Base-by-base conservation (phyloP, 371 early-diverging fungal genomes). In the Saksenaea oblongispora region DNA sequence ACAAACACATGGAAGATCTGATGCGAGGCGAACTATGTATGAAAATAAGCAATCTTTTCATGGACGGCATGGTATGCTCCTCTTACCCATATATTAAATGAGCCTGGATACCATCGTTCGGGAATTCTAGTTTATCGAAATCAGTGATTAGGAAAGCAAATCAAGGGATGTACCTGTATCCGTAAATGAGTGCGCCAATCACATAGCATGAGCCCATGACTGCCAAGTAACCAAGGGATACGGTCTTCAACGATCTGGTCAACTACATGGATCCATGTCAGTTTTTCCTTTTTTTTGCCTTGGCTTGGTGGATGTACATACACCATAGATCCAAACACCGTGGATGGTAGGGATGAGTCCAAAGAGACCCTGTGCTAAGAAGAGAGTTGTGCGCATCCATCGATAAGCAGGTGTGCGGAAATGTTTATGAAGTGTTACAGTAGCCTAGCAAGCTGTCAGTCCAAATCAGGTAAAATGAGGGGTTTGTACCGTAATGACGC, bases 1-100 rank as follows among this genome's bases (percentile, higher is more conserved):
- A 96, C 96, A 60, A 89, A 87, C 2, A 91, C 35, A 63, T 97
- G 97, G 63, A 94, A 96, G 55, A 97, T 94, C 76, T 95, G 96
- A 74, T 97, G 97, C 31, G 94, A 94, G 3, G 92, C 84, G 53
- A 74, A 74, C 88, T 88, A 70, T 3, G 54, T 56, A 15, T 24
- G 18, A 54, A 26, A 26, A 28, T 34, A 11, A 18, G 1, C 27
- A 31, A n/a, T 56, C 34, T 34, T 57, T 9, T 5, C 14, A 27
- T 15, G 10, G 14, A 22, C 35, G 36, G 28, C 15, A 34, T 56
- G 31, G 13, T 8, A 31, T 35, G 31, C 18, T 39, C 13, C 8
- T 71, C 89, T 76, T 74, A 92, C 86, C 64, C 80, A 83, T 31
- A 81, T 71, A 54, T 87, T 83, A 44, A 87, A 82, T 65, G 66